Evolutionary conservation across 306 rosid species (phyloP).

Genomic region (Vicia villosa): DNA sequence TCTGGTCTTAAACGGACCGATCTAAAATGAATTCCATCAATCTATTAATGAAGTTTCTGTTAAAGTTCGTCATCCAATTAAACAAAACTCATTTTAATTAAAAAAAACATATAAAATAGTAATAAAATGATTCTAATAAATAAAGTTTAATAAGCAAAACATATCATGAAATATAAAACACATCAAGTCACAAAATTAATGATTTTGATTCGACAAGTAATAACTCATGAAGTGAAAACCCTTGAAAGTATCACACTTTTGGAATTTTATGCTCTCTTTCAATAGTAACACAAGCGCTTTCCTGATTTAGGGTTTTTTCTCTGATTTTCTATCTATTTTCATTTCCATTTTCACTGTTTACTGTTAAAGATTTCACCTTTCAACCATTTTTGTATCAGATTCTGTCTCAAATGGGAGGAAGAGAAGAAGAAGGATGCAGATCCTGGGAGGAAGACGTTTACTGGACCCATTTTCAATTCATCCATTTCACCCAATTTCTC

Average conservation of each 20-base stretch:
- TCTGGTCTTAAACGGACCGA: too few species aligned
- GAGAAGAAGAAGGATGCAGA: background rate
- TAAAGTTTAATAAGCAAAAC: too few species aligned
- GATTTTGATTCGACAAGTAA: background rate
- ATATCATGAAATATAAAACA: background rate
- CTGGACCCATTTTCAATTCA: conserved; percentile 62
- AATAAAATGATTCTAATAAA: too few species aligned
- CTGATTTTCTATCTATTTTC: background rate
- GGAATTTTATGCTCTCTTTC: background rate
- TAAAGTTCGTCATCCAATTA: too few species aligned
- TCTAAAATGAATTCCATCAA: too few species aligned
- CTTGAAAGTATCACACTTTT: background rate
- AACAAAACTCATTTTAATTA: too few species aligned
- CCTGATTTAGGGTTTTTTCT: background rate
- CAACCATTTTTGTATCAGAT: background rate
- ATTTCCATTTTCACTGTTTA: background rate
- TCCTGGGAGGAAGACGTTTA: conserved; percentile 65
- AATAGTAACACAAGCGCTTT: background rate
- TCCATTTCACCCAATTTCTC: conserved; percentile 55
- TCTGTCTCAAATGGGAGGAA: background rate
- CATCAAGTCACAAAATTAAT: background rate
- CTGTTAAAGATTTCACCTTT: conserved; percentile 17
- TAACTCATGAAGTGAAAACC: background rate
- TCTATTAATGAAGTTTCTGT: too few species aligned
- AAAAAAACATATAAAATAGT: too few species aligned